Percentiles rank a stretch among this genome's conserved stretches.
Evolutionary conservation across 192 early-diverging fungal species (phyloP).

Genomic region (Dissophora ornata): DNA sequence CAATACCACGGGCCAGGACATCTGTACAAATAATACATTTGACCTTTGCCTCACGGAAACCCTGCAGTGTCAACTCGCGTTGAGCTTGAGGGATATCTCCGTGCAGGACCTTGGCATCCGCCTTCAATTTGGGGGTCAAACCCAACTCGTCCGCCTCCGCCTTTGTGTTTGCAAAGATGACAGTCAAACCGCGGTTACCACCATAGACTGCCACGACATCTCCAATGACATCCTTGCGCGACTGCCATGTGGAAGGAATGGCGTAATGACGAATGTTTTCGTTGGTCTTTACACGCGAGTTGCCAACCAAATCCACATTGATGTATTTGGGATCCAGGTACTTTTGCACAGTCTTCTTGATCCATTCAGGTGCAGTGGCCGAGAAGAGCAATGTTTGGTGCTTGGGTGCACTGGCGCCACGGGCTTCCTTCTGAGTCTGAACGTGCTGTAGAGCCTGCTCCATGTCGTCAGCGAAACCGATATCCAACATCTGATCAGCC

Average conservation of each 20-base stretch:
- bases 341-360: conserved; percentile 70
- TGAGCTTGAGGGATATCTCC: conserved; percentile 86
- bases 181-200: conserved; percentile 76
- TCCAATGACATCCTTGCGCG: conserved; percentile 90
- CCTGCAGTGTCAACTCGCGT: conserved; percentile 83
- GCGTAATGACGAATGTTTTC: conserved; percentile 87
- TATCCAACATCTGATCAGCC: conserved; percentile 86
- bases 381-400: conserved; percentile 85
- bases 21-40: conserved; percentile 92
- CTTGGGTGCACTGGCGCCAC: conserved; percentile 40
- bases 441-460: conserved; percentile 80
- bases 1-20: conserved; percentile 93
- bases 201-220: conserved; percentile 96
- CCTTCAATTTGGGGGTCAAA: conserved; percentile 78
- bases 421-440: conserved; percentile 78
- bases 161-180: conserved; percentile 97
- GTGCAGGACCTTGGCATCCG: conserved; percentile 83
- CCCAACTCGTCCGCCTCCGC: conserved; percentile 85
- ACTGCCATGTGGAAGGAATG: conserved; percentile 89
- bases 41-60: conserved; percentile 88
- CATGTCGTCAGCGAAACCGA: conserved; percentile 88
- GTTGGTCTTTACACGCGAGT: conserved; percentile 89
- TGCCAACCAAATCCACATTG: conserved; percentile 86
- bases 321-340: conserved; percentile 71
- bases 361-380: conserved; percentile 86